phyloP scores from a whole-genome alignment of 2,329 filamentous ascomycete species.

The Colletotrichum somersetense region DNA sequence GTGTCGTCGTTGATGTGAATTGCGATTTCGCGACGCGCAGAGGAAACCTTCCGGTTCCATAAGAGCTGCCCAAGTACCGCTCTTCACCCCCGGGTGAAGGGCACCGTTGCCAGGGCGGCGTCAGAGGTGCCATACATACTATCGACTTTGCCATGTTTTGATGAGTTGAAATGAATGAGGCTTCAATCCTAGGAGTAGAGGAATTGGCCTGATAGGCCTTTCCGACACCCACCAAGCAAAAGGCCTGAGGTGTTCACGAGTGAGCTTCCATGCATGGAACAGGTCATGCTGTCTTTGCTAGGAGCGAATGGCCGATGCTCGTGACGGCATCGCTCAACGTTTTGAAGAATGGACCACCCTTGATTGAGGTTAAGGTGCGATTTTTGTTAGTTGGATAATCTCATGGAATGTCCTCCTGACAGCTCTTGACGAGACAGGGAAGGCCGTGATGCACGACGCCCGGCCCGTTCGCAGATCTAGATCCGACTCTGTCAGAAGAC shows the following conservation, averaged over 20 bases:
- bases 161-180: background rate
- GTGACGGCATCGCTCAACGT: background rate
- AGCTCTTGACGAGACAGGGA: slow-evolving; percentile 17
- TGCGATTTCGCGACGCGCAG: slow-evolving; percentile 64
- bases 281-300: background rate
- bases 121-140: slow-evolving; percentile 84
- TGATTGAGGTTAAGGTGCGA: slow-evolving; percentile 24
- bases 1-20: slow-evolving; percentile 69
- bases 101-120: slow-evolving; percentile 75
- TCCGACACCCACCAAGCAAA: too few species aligned
- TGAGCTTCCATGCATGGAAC: slow-evolving; percentile 28
- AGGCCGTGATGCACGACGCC: slow-evolving; percentile 28
- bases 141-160: background rate
- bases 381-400: slow-evolving; percentile 11
- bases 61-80: slow-evolving; percentile 77
- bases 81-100: slow-evolving; percentile 49
- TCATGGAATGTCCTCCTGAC: slow-evolving; percentile 36
- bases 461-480: slow-evolving; percentile 25
- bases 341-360: slow-evolving; percentile 11
- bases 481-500: background rate
- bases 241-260: background rate
- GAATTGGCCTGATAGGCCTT: background rate
- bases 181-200: background rate
- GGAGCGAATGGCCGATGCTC: slow-evolving; percentile 24
- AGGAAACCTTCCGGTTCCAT: slow-evolving; percentile 67